Base-by-base conservation (phyloP, 495 filamentous ascomycete genomes). In the Aspergillus cristatus region DNA sequence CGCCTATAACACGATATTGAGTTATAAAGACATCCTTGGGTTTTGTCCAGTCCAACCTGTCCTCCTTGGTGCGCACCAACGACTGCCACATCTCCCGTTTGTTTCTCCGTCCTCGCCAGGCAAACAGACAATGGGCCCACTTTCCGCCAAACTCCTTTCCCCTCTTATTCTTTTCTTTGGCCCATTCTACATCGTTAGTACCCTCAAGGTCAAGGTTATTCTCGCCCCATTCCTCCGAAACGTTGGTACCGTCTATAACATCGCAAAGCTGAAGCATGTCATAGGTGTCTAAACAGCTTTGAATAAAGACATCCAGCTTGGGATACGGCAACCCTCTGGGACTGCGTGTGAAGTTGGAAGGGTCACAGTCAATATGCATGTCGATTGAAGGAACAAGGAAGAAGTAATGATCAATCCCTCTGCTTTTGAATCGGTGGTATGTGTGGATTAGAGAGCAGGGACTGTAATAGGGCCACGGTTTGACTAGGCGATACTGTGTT, bases 151-250 rank as follows among this genome's bases (percentile, higher is more conserved):
- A 41, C 39, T 16, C 46, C 49, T 46, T 32, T 48, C 34, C 53
- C 49, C 20, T 41, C 40, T 50, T 37, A 35, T 55, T 55, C 53
- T 53, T 55, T 14, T 38, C 38, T 18, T 31, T 40, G 32, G 53
- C 48, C 58, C 58, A 64, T 35, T 54, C 49, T 28, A 57, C 37
- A 42, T 64, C 56, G 37, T 54, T 56, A 16, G 42, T 41, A 18
- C 56, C 56, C 12, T 64, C 54, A 15, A 64, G 40, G 13, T 58
- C 35, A 26, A 64, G 50, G 32, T 64, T 46, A 29, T 43, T 30
- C 29, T 41, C 35, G 32, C 60, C 60, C 60, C 59, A 64, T 45
- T 60, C 49, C 40, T 60, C 53, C 14, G 59, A 54, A 32, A 64
- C 43, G 44, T 64, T 50, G 17, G 48, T 52, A 31, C 58, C 59